Percentiles rank a stretch among this genome's conserved stretches.
phyloP scores from a whole-genome alignment of 176 grass and related monocot genomes.

The Chloris gayana region DNA sequence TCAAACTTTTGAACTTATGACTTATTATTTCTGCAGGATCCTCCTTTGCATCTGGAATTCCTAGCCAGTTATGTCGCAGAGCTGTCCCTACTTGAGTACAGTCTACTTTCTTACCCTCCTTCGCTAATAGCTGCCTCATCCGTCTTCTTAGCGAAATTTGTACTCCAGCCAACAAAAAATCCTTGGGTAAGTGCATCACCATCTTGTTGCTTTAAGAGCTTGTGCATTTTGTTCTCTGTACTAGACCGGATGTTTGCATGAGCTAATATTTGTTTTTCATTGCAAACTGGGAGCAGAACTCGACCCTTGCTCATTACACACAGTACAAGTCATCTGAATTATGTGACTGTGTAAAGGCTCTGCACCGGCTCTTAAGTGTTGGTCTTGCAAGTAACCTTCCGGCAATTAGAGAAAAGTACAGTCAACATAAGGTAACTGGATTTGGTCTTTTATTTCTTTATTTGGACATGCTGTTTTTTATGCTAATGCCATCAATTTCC shows the following conservation, averaged over 20 bases:
- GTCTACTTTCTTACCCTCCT: conserved; percentile 76
- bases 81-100: conserved; percentile 91
- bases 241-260: not conserved
- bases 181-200: conserved; percentile 68
- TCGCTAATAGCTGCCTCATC: conserved; percentile 81
- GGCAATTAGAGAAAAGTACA: conserved; percentile 97
- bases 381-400: conserved; percentile 84
- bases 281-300: conserved; percentile 60
- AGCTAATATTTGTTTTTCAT: conserved; percentile 27
- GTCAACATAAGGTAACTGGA: conserved; percentile 87
- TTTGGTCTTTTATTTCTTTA: not conserved
- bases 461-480: conserved; percentile 8
- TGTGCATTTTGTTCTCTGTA: not conserved
- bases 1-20: not conserved
- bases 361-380: conserved; percentile 67
- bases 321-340: conserved; percentile 80
- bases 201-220: not conserved
- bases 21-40: conserved; percentile 54
- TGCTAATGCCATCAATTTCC: not conserved
- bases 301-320: conserved; percentile 83
- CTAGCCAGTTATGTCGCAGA: conserved; percentile 87
- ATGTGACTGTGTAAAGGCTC: conserved; percentile 62
- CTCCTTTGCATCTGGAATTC: conserved; percentile 85
- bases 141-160: conserved; percentile 90
- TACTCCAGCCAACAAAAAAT: conserved; percentile 78